phyloP scores from a whole-genome alignment of 1,139 yeast genomes.

The Debaryomyces subglobosus region DNA sequence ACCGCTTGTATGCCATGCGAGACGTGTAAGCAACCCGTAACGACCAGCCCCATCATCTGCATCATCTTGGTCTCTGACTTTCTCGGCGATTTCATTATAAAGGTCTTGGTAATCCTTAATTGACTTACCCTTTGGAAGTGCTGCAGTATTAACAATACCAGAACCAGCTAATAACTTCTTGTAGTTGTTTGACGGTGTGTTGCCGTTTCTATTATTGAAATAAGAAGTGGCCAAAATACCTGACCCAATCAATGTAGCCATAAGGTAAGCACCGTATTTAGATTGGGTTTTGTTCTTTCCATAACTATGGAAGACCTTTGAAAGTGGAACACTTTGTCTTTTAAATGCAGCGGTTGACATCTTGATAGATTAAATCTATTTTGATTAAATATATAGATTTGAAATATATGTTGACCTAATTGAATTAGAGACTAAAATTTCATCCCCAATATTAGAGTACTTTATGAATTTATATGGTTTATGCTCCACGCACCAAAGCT shows the following conservation, averaged over 20 bases:
- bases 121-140: slow-evolving; percentile 31
- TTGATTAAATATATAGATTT: background rate
- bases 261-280: slow-evolving; percentile 5
- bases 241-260: slow-evolving; percentile 26
- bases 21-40: slow-evolving; percentile 63
- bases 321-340: slow-evolving; percentile 12
- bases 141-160: slow-evolving; percentile 26
- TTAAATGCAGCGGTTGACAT: slow-evolving; percentile 24
- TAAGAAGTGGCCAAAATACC: slow-evolving; percentile 23
- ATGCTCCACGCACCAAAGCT: background rate
- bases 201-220: slow-evolving; percentile 13
- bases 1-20: slow-evolving; percentile 80
- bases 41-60: slow-evolving; percentile 73
- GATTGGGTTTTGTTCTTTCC: slow-evolving; percentile 1
- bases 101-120: slow-evolving; percentile 70
- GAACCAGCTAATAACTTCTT: slow-evolving; percentile 25
- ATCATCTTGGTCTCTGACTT: slow-evolving; percentile 75
- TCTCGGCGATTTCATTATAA: slow-evolving; percentile 77
- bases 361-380: background rate
- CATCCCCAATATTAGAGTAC: background rate
- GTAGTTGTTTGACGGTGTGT: slow-evolving; percentile 10
- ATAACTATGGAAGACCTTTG: slow-evolving; percentile 7
- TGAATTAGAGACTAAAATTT: too few relatives aligned
- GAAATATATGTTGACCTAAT: background rate
- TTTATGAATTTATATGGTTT: background rate